Conservation (phyloP, 148 eudicot species). For the Pouteria glomerata region DNA sequence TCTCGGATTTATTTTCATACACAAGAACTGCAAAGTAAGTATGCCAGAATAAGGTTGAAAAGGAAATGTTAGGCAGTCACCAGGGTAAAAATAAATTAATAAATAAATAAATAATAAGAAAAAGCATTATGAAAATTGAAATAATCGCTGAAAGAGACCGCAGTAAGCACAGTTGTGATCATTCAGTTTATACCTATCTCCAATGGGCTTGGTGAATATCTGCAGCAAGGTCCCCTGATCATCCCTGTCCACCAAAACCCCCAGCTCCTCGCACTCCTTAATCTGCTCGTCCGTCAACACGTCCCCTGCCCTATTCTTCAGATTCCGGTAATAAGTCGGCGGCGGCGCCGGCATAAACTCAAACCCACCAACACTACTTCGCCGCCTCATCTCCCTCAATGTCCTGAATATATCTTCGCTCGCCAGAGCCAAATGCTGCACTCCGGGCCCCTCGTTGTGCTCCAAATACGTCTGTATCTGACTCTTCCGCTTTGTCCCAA, state of each 20-base stretch:
- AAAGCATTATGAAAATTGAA: too few species aligned
- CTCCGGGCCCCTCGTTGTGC: conserved; percentile 89
- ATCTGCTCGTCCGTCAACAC: conserved; percentile 79
- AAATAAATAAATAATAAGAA: too few species aligned
- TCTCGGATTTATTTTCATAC: neutral
- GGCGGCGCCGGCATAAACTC: conserved; percentile 99
- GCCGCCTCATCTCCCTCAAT: conserved; percentile 80
- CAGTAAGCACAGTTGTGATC: neutral
- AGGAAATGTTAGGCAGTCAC: too few species aligned
- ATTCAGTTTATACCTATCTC: conserved; percentile 59
- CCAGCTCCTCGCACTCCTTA: conserved; percentile 79
- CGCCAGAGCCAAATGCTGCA: conserved; percentile 82
- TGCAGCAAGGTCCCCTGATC: conserved; percentile 95
- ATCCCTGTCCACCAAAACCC: conserved; percentile 89
- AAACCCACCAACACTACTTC: conserved; percentile 73
- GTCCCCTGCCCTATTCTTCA: conserved; percentile 62
- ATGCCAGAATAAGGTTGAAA: too few species aligned
- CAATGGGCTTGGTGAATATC: conserved; percentile 87
- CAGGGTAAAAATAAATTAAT: too few species aligned
- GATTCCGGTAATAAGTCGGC: conserved; percentile 68
- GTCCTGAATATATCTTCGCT: conserved; percentile 77
- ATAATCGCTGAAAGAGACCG: neutral
- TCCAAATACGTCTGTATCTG: conserved; percentile 92
- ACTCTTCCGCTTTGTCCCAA: conserved; percentile 89
- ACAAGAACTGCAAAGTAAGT: too few species aligned